These are phyloP conservation scores for Articulospora tetracladia DNA, from an alignment of 495 filamentous ascomycete genomes.

Conservation along the genomic window DNA sequence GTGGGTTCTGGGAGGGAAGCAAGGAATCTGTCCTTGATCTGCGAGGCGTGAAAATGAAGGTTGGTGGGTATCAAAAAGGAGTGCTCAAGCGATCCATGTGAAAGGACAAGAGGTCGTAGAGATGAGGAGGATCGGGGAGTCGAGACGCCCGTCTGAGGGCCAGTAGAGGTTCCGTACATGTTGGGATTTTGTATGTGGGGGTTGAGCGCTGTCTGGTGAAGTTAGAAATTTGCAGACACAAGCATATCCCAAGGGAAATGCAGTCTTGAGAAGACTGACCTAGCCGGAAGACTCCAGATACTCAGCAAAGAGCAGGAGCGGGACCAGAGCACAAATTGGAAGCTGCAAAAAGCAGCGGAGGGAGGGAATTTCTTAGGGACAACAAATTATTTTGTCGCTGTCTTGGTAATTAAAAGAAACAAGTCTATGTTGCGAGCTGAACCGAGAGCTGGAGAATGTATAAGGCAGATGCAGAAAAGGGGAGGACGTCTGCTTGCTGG, in stretches of 20 bases:
- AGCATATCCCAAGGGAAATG: background rate
- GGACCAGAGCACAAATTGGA: background rate
- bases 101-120: conserved; percentile 80
- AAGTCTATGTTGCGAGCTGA: background rate
- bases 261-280: conserved; percentile 2
- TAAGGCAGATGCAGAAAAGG: conserved; percentile 2
- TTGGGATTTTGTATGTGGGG: conserved; percentile 24
- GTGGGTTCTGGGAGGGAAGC: conserved; percentile 82
- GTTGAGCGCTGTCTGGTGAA: background rate
- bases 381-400: conserved; percentile 13
- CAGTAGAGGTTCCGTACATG: conserved; percentile 86
- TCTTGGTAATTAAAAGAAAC: background rate
- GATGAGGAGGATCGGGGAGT: conserved; percentile 88
- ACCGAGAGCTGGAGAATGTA: background rate
- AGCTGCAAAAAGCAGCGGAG: conserved; percentile 22
- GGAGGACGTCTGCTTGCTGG: background rate
- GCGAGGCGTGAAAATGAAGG: conserved; percentile 91
- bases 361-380: background rate
- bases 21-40: conserved; percentile 83
- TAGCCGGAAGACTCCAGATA: conserved; percentile 19
- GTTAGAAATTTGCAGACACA: background rate
- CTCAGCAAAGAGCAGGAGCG: conserved; percentile 29
- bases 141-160: conserved; percentile 89
- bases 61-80: conserved; percentile 91
- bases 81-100: conserved; percentile 91